Percentiles rank a stretch among this genome's conserved stretches.
Conservation (phyloP, 2,329 filamentous ascomycete species). For the Xylariales sp. region DNA sequence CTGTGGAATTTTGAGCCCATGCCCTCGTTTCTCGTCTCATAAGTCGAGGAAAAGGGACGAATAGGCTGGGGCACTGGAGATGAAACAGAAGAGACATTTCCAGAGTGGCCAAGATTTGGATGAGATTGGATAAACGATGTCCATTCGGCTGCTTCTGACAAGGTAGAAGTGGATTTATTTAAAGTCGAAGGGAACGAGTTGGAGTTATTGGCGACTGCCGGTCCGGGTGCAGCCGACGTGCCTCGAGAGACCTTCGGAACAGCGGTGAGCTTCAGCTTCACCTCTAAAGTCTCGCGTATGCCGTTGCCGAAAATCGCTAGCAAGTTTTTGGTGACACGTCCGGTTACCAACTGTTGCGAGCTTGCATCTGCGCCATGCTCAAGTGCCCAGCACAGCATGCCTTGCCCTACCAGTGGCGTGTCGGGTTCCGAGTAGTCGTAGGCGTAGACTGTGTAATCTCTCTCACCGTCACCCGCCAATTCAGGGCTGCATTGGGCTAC, state of each 20-base stretch:
- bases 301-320: slow-evolving; percentile 81
- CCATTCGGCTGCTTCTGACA: slow-evolving; percentile 71
- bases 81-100: slow-evolving; percentile 23
- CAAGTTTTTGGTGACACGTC: slow-evolving; percentile 82
- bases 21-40: slow-evolving; percentile 16
- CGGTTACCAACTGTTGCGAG: slow-evolving; percentile 74
- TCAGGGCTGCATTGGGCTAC: slow-evolving; percentile 79
- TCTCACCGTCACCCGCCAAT: slow-evolving; percentile 64
- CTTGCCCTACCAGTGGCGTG: slow-evolving; percentile 88
- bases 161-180: slow-evolving; percentile 31
- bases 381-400: slow-evolving; percentile 85
- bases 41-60: slow-evolving; percentile 17
- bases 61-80: slow-evolving; percentile 26
- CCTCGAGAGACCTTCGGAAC: slow-evolving; percentile 52
- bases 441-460: slow-evolving; percentile 95
- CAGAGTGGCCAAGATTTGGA: slow-evolving; percentile 42
- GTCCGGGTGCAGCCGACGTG: slow-evolving; percentile 15
- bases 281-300: slow-evolving; percentile 83
- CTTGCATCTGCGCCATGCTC: slow-evolving; percentile 29
- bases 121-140: slow-evolving; percentile 71
- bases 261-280: slow-evolving; percentile 81
- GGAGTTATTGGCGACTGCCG: slow-evolving; percentile 12
- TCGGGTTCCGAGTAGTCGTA: slow-evolving; percentile 96
- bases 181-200: slow-evolving; percentile 11
- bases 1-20: slow-evolving; percentile 23